Conservation (phyloP, 768 basidiomycete genomes). For the Paxillus rubicundulus region DNA sequence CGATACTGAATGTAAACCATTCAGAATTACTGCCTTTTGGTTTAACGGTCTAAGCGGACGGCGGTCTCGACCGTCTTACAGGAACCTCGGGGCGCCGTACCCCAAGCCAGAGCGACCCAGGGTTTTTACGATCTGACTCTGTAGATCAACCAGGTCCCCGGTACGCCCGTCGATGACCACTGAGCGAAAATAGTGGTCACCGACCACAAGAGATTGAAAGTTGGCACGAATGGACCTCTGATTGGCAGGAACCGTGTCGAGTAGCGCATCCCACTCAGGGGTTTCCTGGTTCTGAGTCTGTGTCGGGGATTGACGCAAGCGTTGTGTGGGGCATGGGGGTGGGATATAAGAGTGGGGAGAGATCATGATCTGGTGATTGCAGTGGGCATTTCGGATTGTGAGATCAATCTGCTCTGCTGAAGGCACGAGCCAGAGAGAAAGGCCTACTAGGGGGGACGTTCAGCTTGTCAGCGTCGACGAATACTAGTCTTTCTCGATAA, state of each 20-base stretch:
- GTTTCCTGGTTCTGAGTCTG: slow-evolving; percentile 5
- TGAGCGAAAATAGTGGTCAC: slow-evolving; percentile 68
- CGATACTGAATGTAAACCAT: too few species aligned
- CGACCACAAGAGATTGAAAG: slow-evolving; percentile 56
- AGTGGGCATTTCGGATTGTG: slow-evolving; percentile 30
- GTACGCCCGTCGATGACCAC: slow-evolving; percentile 55
- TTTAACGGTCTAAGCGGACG: too few species aligned
- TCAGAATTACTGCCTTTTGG: too few species aligned
- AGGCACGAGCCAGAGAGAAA: slow-evolving; percentile 73
- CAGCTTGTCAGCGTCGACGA: background rate
- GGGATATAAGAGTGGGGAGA: slow-evolving; percentile 50
- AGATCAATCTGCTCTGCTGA: slow-evolving; percentile 38
- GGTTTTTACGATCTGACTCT: slow-evolving; percentile 42
- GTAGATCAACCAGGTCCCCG: slow-evolving; percentile 46
- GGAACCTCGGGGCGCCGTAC: slow-evolving; percentile 52
- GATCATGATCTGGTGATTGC: slow-evolving; percentile 8
- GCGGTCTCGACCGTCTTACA: too few species aligned
- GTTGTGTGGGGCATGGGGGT: slow-evolving; percentile 70
- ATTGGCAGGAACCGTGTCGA: slow-evolving; percentile 37
- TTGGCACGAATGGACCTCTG: slow-evolving; percentile 38
- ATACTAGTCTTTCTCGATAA: background rate
- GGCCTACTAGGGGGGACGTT: slow-evolving; percentile 36
- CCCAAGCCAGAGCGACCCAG: slow-evolving; percentile 35
- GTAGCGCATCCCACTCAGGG: slow-evolving; percentile 30
- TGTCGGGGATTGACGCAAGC: slow-evolving; percentile 44